Evolutionary conservation across 331 rosid genomes (phyloP).

Genomic region (Malus hybrid): DNA sequence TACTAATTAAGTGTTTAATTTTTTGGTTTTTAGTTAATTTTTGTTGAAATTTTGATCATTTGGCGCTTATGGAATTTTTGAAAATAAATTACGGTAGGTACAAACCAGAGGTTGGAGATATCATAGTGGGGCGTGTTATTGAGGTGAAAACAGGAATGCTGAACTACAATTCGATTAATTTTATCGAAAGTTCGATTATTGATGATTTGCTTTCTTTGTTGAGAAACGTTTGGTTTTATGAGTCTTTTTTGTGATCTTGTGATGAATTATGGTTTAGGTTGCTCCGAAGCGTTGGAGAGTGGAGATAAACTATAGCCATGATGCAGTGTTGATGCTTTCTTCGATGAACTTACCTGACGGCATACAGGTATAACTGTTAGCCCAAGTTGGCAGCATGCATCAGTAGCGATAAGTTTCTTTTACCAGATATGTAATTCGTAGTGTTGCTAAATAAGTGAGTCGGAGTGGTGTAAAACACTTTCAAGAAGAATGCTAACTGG

Average conservation of each 20-base stretch:
- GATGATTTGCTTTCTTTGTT: not conserved
- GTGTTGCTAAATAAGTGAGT: not conserved
- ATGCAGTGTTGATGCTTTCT: slow-evolving; percentile 88
- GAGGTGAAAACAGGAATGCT: slow-evolving; percentile 42
- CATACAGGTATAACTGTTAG: slow-evolving; percentile 55
- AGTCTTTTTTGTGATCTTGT: not conserved
- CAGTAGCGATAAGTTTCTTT: not conserved
- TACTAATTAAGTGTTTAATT: not conserved
- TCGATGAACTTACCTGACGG: slow-evolving; percentile 94
- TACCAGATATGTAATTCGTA: not conserved
- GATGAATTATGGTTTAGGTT: slow-evolving; percentile 38
- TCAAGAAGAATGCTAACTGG: not conserved
- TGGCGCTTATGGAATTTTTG: slow-evolving; percentile 5
- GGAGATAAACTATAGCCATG: slow-evolving; percentile 75
- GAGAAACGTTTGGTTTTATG: not conserved
- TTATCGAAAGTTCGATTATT: not conserved
- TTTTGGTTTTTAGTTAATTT: not conserved
- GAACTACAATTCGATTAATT: not conserved
- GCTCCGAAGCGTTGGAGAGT: slow-evolving; percentile 87
- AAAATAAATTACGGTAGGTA: slow-evolving; percentile 37
- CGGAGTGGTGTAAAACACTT: not conserved
- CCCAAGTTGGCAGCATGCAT: not conserved
- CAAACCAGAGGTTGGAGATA: slow-evolving; percentile 95
- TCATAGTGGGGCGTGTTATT: slow-evolving; percentile 71
- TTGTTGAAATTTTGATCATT: not conserved